phyloP scores from a whole-genome alignment of 768 basidiomycete species.

The Mrakia blollopis region DNA sequence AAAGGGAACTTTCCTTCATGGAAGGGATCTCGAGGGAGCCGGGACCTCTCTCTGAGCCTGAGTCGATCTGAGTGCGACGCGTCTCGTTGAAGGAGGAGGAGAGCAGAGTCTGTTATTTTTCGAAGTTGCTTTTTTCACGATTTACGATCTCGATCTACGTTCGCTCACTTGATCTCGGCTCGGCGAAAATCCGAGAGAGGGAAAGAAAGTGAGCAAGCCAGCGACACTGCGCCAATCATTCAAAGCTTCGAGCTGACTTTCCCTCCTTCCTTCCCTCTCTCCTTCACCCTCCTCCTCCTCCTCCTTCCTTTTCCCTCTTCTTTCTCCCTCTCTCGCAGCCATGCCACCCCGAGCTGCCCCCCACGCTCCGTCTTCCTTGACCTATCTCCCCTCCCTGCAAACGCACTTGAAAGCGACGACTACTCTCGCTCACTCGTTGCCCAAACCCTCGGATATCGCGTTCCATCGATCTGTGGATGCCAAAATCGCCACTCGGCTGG shows the following conservation, averaged over 20 bases:
- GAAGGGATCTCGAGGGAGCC: not conserved
- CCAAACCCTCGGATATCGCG: constrained; percentile 62
- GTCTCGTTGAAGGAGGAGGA: no score
- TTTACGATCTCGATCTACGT: no score
- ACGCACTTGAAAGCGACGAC: constrained; percentile 41
- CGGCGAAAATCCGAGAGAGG: no score
- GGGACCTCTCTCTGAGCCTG: not conserved
- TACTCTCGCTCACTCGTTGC: constrained; percentile 41
- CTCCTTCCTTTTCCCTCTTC: no score
- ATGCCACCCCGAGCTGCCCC: not conserved
- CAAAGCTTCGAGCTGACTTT: not conserved
- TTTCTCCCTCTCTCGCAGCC: not conserved
- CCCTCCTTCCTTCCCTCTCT: not conserved
- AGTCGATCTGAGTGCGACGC: not conserved
- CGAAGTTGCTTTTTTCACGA: no score
- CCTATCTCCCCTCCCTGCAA: constrained; percentile 40
- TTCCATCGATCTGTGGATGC: constrained; percentile 85
- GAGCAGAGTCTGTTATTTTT: no score
- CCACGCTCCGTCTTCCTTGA: not conserved
- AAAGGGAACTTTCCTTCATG: not conserved
- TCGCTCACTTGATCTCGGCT: no score
- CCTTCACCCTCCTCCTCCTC: not conserved
- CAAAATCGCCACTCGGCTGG: constrained; percentile 63
- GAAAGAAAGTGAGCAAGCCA: no score
- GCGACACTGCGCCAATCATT: not conserved